Percentiles rank a stretch among this genome's conserved stretches.
Evolutionary conservation across 768 basidiomycete species (phyloP).

Genomic region (Lepiota brunneoincarnata): DNA sequence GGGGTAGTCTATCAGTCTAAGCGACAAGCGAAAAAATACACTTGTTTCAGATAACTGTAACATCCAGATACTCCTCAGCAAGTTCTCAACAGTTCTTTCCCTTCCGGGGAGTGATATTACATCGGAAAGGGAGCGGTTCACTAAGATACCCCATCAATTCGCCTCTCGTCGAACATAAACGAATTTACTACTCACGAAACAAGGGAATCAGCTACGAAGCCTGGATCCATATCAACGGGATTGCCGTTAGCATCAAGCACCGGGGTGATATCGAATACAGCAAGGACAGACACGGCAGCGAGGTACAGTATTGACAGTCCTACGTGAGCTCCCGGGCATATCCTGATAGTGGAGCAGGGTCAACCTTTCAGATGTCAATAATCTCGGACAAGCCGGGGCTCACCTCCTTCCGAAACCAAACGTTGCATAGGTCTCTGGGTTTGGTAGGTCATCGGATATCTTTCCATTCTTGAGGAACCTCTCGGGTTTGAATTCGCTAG

Average conservation of each 20-base stretch:
- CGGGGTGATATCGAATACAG: slow-evolving; percentile 18
- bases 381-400: not conserved
- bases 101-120: no score
- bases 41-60: not conserved
- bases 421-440: no score
- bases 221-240: slow-evolving; percentile 8
- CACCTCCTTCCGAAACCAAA: slow-evolving; percentile 21
- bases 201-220: not conserved
- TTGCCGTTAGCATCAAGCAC: slow-evolving; percentile 17
- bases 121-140: not conserved
- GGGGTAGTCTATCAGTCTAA: no score
- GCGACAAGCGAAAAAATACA: no score
- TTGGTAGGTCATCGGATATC: not conserved
- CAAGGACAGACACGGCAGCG: slow-evolving; percentile 16
- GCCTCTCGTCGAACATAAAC: not conserved
- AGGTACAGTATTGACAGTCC: slow-evolving; percentile 15
- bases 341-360: slow-evolving; percentile 9
- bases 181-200: not conserved
- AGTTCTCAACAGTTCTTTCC: not conserved
- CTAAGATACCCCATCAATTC: not conserved
- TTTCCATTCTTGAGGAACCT: slow-evolving; percentile 22
- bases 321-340: slow-evolving; percentile 24
- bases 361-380: not conserved
- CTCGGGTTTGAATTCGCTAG: slow-evolving; percentile 27
- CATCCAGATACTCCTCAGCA: not conserved